Base-by-base conservation (phyloP, 2,329 filamentous ascomycete species). In the Thelonectria olida region DNA sequence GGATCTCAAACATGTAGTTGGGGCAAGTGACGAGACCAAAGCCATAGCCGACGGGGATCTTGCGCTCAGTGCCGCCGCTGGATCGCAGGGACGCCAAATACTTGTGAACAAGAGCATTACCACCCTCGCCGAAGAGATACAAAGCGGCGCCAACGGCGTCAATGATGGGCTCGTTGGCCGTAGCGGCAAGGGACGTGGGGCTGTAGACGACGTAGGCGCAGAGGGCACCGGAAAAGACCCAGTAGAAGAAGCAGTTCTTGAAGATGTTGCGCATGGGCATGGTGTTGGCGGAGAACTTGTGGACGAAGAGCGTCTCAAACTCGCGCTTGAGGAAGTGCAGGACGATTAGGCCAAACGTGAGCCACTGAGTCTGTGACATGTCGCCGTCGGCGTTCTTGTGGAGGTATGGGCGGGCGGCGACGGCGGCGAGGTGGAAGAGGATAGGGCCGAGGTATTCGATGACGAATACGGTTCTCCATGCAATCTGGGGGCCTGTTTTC, bases 231-330 rank as follows among this genome's bases (percentile, higher is more conserved):
- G 91, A 90, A 56, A 95, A 79, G 31, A 90, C 73, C 96, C 96
- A 99, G 87, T 99, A 99, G 83, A 97, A 95, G 68, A 86, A 87
- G 67, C 90, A 93, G 85, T 99, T 99, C 80, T 95, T 96, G 86
- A 97, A 90, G 75, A 99, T 92, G 83, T 97, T 97, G 74, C 80
- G 81, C 60, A 87, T 85, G 17, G 96, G 96, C 96, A 99, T 99
- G 49, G 96, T 99, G 73, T 91, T 92, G 64, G 91, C 88, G 58
- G 93, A 95, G 84, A 99, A 99, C 75, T 92, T 93, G 84, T 99
- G 96, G 64, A 99, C 87, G 76, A 96, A 97, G 64, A 97, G 75
- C 1, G 96, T 98, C 82, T 99, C 96, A 67, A 92, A 85, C 82
- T 99, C 96, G 74, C 96, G 93, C 86, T 99, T 99, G 75, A 92